Conservation (phyloP, 2,329 filamentous ascomycete species). For the Proliferodiscus dingleyae region DNA sequence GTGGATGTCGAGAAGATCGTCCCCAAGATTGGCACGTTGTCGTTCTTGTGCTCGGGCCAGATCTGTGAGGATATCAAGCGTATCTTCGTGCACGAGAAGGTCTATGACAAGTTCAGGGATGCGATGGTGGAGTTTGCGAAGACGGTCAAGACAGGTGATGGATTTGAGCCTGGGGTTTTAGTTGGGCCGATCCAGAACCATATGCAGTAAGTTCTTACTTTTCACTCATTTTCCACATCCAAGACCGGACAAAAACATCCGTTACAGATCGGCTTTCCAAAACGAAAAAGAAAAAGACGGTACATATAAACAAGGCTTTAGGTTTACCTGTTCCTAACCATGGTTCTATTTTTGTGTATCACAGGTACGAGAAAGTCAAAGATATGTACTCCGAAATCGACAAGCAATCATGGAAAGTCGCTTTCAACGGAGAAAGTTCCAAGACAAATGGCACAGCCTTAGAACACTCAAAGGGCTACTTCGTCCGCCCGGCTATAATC, state of each 20-base stretch:
- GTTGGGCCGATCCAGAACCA: slow-evolving; percentile 57
- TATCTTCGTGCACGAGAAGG: slow-evolving; percentile 54
- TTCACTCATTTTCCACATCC: too few species aligned
- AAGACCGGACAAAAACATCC: too few species aligned
- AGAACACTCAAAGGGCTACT: slow-evolving; percentile 51
- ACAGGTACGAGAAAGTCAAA: slow-evolving; percentile 51
- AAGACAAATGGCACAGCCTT: too few species aligned
- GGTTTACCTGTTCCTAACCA: too few species aligned
- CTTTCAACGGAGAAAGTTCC: slow-evolving; percentile 36
- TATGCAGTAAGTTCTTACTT: slow-evolving; percentile 41
- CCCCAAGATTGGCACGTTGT: slow-evolving; percentile 40
- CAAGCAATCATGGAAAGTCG: slow-evolving; percentile 46
- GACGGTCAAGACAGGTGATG: slow-evolving; percentile 34
- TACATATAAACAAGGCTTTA: too few species aligned
- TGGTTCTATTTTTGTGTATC: too few species aligned
- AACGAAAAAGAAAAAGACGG: too few species aligned
- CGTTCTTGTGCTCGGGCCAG: slow-evolving; percentile 49
- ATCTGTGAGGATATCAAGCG: slow-evolving; percentile 53
- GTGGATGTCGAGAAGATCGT: slow-evolving; percentile 45
- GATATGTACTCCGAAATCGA: slow-evolving; percentile 50
- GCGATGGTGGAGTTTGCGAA: slow-evolving; percentile 44
- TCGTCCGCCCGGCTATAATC: slow-evolving; percentile 54
- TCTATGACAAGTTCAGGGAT: slow-evolving; percentile 51
- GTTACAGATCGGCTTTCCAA: too few species aligned
- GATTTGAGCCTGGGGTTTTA: slow-evolving; percentile 34